Conservation (phyloP, 305 asterid genomes). For the Fraxinus paxiana region DNA sequence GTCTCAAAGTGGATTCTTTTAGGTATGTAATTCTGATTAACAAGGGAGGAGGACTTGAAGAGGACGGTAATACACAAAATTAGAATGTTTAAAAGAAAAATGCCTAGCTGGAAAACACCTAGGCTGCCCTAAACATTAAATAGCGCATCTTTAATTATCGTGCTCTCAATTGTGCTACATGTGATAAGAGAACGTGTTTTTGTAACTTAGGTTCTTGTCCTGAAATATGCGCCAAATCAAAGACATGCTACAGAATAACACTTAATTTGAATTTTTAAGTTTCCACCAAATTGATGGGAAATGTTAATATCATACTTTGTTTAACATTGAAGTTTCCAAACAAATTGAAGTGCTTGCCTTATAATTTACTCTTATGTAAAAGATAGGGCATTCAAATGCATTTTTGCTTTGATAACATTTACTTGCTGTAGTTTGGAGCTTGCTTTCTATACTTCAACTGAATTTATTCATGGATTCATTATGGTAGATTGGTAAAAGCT, state of each 20-base stretch:
- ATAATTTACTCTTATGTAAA: constrained; percentile 22
- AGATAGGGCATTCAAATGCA: constrained; percentile 12
- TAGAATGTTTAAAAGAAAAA: neutral
- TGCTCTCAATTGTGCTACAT: neutral
- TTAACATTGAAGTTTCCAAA: constrained; percentile 25
- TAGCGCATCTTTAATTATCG: neutral
- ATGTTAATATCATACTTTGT: constrained; percentile 19
- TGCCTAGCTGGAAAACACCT: neutral
- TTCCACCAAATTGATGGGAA: constrained; percentile 36
- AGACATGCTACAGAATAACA: neutral
- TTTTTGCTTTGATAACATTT: constrained; percentile 6
- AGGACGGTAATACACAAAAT: neutral
- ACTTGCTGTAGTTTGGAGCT: neutral
- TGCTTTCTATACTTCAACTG: neutral
- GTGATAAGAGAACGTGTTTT: constrained; percentile 6
- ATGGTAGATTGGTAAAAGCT: neutral
- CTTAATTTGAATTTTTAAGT: constrained; percentile 22
- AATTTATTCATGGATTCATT: neutral
- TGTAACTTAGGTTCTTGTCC: neutral
- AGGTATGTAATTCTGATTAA: neutral
- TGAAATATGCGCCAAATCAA: neutral
- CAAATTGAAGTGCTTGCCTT: constrained; percentile 28
- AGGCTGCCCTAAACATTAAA: neutral
- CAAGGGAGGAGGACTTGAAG: neutral
- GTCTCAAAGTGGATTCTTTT: neutral